Evolutionary conservation across 148 eudicot species (phyloP).

Genomic region (Chenopodium formosanum): DNA sequence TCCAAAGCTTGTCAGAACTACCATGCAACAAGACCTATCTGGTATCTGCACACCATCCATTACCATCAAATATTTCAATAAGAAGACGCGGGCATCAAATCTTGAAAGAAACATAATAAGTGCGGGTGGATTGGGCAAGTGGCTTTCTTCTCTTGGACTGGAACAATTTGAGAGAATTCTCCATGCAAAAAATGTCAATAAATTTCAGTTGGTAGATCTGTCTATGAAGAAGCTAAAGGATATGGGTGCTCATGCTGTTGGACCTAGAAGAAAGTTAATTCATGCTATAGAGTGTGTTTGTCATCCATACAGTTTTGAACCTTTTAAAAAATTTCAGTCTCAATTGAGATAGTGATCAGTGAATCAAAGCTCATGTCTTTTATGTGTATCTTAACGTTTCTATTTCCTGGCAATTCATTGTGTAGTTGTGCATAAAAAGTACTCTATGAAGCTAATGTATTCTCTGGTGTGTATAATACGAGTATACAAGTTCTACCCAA

Average conservation of each 20-base stretch:
- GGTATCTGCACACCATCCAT: constrained; percentile 22
- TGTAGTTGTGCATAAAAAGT: background rate
- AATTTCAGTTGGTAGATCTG: constrained; percentile 65
- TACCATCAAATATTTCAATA: constrained; percentile 33
- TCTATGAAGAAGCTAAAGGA: constrained; percentile 89
- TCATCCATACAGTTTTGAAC: constrained; percentile 44
- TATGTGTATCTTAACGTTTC: background rate
- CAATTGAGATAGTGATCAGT: background rate
- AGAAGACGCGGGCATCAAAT: constrained; percentile 57
- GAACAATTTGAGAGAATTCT: constrained; percentile 57
- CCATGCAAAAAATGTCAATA: constrained; percentile 42
- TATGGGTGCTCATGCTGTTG: constrained; percentile 86
- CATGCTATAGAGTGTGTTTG: constrained; percentile 87
- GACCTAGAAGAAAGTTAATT: constrained; percentile 91
- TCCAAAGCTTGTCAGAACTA: constrained; percentile 28
- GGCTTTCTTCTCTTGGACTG: constrained; percentile 80
- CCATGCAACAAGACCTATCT: constrained; percentile 17
- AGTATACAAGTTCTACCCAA: background rate
- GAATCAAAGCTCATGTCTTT: background rate
- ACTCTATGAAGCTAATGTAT: background rate
- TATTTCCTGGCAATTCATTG: background rate
- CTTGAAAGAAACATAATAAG: constrained; percentile 67
- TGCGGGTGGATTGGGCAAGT: constrained; percentile 78
- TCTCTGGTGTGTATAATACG: background rate
- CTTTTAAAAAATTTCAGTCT: constrained; percentile 3